phyloP scores from a whole-genome alignment of 2,329 filamentous ascomycete species.

The Parastagonospora avenae region DNA sequence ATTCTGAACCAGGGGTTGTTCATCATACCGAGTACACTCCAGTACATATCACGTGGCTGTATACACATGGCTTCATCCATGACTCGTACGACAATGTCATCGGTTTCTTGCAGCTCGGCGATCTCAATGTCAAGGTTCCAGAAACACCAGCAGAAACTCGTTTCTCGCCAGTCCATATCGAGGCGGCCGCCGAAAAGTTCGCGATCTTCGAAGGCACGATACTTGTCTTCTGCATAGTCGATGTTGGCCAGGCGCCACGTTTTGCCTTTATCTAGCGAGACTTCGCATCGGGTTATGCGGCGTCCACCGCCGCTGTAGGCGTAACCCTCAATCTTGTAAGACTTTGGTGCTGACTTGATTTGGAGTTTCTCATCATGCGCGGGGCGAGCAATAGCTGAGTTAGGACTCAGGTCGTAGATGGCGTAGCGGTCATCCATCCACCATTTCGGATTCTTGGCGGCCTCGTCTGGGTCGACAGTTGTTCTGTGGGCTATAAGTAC shows the following conservation, averaged over 20 bases:
- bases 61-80: constrained; percentile 91
- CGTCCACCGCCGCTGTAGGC: constrained; percentile 89
- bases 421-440: constrained; percentile 92
- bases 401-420: constrained; percentile 89
- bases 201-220: constrained; percentile 68
- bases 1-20: constrained; percentile 95
- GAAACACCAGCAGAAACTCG: constrained; percentile 89
- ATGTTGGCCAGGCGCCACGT: constrained; percentile 79
- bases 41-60: constrained; percentile 93
- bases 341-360: constrained; percentile 54
- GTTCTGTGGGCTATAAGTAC: constrained; percentile 55
- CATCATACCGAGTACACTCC: constrained; percentile 96
- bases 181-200: constrained; percentile 76
- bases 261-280: constrained; percentile 82
- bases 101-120: constrained; percentile 64
- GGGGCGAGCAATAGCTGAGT: constrained; percentile 81
- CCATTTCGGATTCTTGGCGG: constrained; percentile 72
- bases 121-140: constrained; percentile 76
- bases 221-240: constrained; percentile 83
- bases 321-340: constrained; percentile 76
- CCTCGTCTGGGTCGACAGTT: constrained; percentile 80
- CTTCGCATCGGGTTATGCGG: constrained; percentile 78
- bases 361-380: constrained; percentile 73
- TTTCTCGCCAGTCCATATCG: constrained; percentile 82
- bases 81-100: constrained; percentile 78